A percentile compares a stretch with the other conserved stretches of the same genome.
Evolutionary conservation across 208 protist species (phyloP).

Genomic region (Polymyxa betae): DNA sequence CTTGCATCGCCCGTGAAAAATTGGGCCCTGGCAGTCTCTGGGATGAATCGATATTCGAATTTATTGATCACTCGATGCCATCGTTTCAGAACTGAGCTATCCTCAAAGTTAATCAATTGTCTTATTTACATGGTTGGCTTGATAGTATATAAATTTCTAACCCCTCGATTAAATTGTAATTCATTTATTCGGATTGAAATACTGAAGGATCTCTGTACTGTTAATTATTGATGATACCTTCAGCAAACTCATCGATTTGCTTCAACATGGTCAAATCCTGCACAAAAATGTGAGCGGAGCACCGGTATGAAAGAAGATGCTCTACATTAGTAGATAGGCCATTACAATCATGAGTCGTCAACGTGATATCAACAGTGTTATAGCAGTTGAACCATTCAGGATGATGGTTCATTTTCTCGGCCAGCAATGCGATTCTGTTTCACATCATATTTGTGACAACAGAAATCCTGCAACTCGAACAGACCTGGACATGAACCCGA

Average conservation of each 20-base stretch:
- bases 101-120: too few relatives aligned
- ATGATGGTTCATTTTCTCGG: slow-evolving; percentile 79
- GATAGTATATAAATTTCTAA: too few relatives aligned
- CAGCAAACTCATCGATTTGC: neutral
- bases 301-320: neutral
- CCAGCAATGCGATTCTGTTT: slow-evolving; percentile 57
- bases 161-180: too few relatives aligned
- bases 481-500: slow-evolving; percentile 84
- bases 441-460: slow-evolving; percentile 71
- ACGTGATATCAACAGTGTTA: slow-evolving; percentile 84
- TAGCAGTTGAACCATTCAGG: slow-evolving; percentile 93
- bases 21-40: neutral
- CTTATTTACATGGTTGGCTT: too few relatives aligned
- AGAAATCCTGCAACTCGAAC: slow-evolving; percentile 60
- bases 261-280: slow-evolving; percentile 21
- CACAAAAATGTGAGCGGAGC: neutral
- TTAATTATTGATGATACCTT: neutral
- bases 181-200: too few relatives aligned
- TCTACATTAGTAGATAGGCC: slow-evolving; percentile 75
- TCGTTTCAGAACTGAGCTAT: neutral
- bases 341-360: slow-evolving; percentile 89
- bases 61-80: neutral
- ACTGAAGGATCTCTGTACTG: neutral
- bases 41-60: neutral
- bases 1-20: neutral